Base-by-base conservation (phyloP, 352 stramenopile species). In the Phytophthora litchii region DNA sequence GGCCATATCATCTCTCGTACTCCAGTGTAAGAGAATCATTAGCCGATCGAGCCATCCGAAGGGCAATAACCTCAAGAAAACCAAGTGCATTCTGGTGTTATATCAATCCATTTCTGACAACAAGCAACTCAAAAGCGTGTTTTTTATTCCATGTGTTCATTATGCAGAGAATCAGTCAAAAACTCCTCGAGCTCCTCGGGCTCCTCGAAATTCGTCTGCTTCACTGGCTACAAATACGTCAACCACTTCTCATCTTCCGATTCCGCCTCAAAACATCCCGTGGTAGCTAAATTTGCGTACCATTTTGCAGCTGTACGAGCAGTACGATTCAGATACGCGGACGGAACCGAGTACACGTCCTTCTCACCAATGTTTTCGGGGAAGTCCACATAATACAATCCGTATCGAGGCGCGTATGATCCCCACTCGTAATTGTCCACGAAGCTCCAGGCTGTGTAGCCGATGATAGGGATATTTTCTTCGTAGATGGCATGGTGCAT, bases 371-470 rank as follows among this genome's bases (percentile, higher is more conserved):
- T 86, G 60, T 62, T 54, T n/a, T 64, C 55, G 5, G 76, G 70
- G 64, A 74, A 88, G 37, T 88, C 71, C 20, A 88, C 75, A 49
- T 86, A 79, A 63, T 79, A 88, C 13, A 88, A 67, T 6, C 78
- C 78, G 55, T 83, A 88, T 21, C 78, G 74, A 21, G 72, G 67
- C 16, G 74, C 67, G 53, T 64, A 72, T 3, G 64, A 72, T 1
- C 57, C 64, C 64, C 64, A 72, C 35, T 72, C 64, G 52, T 61
- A 72, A 41, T 72, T 72, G 37, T 72, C 58, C 20, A 72, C 47
- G 34, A 72, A 64, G 44, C 75, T 93, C 94, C 94, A 98, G 8
- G 86, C 88, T 66, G 94, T 97, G 67, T 98, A 98, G 3, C 86
- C 91, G 47, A 81, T 70, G 27, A 98, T 61, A 19, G 75, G 70